Evolutionary conservation across 2,329 filamentous ascomycete genomes (phyloP), one percentile per base, ranked within the genome.

Genomic region (Phyllachora maydis): DNA sequence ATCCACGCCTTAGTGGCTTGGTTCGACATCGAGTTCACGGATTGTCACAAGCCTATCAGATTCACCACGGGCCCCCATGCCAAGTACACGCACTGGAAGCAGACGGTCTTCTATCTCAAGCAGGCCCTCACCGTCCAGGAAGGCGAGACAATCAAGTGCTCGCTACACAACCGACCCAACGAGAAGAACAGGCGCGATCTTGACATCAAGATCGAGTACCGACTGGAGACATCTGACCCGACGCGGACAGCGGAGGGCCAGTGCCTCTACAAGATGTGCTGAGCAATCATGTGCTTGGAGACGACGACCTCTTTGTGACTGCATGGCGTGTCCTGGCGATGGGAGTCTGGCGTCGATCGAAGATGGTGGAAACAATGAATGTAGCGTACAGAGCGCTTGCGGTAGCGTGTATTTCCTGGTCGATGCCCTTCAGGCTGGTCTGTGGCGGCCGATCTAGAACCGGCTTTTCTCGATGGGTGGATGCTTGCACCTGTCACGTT

Each of bases 21-120:
- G 88, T 98, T 98, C 56, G 88, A 98, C 46, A 95, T 98, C 39
- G 85, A 95, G 43, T 98, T 98, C 55, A 77, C 78, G 24, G 83
- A 82, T 29, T 95, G 88, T 65, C 88, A 98, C 65, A 95, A 95
- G 65, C 78, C 82, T 16, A 82, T 98, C 44, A 69, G 73, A 43
- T 98, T 98, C 64, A 91, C 79, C 25, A 98, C 88, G 11, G 88
- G 88, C 12, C 88, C 88, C 14, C 88, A 95, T 54, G 90, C 85
- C 39, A 95, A 93, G 57, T 95, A 95, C 57, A 98, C 88, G 11
- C 88, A 98, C 64, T 98, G 88, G 88, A 98, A 98, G 59, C 88
- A 98, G 60, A 98, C 88, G 8, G 88, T 98, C 32, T 95, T 98
- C 57, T 98, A 98, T 56, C 62, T 98, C 32, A 69, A 77, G 41